These are phyloP conservation scores for Sporothrix globosa DNA, from an alignment of 2,329 filamentous ascomycete genomes.

Conservation along the genomic window DNA sequence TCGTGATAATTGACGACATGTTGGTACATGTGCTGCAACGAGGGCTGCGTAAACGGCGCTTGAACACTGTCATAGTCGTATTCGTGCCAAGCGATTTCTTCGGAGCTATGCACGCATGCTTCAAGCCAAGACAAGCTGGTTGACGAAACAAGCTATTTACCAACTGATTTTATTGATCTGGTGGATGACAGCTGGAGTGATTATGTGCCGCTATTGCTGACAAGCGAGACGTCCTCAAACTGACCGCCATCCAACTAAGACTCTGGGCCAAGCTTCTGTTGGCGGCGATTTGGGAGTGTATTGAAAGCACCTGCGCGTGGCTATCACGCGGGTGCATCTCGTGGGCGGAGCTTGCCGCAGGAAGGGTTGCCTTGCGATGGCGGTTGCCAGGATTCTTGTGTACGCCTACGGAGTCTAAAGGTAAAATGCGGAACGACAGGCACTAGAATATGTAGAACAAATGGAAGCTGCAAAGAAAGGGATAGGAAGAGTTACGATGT, in stretches of 20 bases:
- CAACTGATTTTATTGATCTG: background rate
- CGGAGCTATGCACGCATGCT: constrained; percentile 6
- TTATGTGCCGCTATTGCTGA: background rate
- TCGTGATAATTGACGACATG: background rate
- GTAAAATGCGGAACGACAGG: background rate
- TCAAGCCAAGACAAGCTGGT: constrained; percentile 10
- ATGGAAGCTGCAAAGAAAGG: background rate
- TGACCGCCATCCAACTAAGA: constrained; percentile 14
- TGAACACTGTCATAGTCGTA: background rate
- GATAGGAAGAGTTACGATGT: background rate
- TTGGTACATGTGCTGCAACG: background rate
- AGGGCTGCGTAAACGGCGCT: constrained; percentile 4
- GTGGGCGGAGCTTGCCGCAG: background rate
- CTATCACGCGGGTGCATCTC: constrained; percentile 15
- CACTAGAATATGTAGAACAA: background rate
- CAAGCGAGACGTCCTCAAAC: background rate
- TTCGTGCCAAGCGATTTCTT: background rate
- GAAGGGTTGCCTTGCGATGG: background rate
- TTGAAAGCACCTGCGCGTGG: background rate
- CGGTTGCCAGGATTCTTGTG: background rate
- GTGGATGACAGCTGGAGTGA: background rate
- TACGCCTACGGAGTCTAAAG: background rate
- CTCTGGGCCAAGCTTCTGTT: background rate
- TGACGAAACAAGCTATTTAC: background rate
- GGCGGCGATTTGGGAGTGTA: background rate